A percentile compares a stretch with the other conserved stretches of the same genome.
These are phyloP conservation scores for Penicillium egyptiacum DNA, from an alignment of 495 filamentous ascomycete genomes.

Conservation along the genomic window DNA sequence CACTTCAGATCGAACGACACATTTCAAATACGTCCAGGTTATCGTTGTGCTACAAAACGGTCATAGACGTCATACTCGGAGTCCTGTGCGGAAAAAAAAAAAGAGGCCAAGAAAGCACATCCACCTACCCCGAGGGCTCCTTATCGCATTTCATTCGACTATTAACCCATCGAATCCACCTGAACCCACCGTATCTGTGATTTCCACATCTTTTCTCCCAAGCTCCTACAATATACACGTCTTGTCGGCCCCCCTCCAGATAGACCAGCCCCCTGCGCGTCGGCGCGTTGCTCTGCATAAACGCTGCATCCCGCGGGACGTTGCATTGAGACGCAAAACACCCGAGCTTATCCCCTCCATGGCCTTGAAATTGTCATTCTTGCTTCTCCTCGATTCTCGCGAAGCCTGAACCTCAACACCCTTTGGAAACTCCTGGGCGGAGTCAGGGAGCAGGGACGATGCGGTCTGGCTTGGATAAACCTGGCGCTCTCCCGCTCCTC, in stretches of 20 bases:
- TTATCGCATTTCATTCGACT: slow-evolving; percentile 6
- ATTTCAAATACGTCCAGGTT: background rate
- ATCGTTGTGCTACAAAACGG: slow-evolving; percentile 12
- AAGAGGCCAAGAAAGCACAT: slow-evolving; percentile 13
- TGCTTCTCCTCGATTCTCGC: slow-evolving; percentile 8
- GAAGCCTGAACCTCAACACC: slow-evolving; percentile 8
- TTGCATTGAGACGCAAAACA: slow-evolving; percentile 5
- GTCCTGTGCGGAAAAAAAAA: slow-evolving; percentile 15
- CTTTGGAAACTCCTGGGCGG: slow-evolving; percentile 3
- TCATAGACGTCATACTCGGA: slow-evolving; percentile 25
- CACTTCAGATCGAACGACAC: background rate
- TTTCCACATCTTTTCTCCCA: background rate
- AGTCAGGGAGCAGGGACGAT: slow-evolving; percentile 32
- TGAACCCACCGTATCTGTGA: slow-evolving; percentile 1
- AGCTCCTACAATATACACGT: background rate
- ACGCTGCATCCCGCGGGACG: slow-evolving; percentile 4
- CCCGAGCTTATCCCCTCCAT: slow-evolving; percentile 13
- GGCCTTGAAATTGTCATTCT: slow-evolving; percentile 16
- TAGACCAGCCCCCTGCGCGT: slow-evolving; percentile 7
- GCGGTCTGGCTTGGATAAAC: slow-evolving; percentile 42
- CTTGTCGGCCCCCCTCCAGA: background rate
- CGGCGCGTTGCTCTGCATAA: slow-evolving; percentile 14
- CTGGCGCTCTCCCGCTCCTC: slow-evolving; percentile 43
- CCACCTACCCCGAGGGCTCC: slow-evolving; percentile 3
- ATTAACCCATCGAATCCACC: background rate